Conservation (phyloP, 129 eudicot genomes). For the Centrapalus pauciflorus region DNA sequence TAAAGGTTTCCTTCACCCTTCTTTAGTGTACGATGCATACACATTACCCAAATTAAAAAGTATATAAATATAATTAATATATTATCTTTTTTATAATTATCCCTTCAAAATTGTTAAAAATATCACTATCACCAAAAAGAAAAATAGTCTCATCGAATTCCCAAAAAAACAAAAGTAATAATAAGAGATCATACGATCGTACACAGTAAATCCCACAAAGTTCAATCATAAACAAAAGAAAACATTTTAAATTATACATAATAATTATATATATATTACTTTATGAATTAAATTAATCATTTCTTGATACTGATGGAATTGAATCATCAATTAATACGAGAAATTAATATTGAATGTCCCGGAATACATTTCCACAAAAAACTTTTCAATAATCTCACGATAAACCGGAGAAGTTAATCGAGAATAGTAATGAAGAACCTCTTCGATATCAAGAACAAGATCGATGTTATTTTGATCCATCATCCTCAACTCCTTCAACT, state of each 20-base stretch:
- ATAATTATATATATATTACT: constrained; percentile 8
- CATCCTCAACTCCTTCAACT: constrained; percentile 42
- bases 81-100: no score
- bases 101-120: background rate
- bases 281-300: background rate
- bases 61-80: no score
- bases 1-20: no score
- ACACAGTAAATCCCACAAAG: background rate
- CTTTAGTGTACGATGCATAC: no score
- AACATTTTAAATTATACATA: constrained; percentile 13
- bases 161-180: background rate
- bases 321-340: constrained; percentile 10
- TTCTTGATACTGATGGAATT: constrained; percentile 4
- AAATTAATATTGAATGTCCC: constrained; percentile 25
- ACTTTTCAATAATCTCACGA: constrained; percentile 45
- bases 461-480: constrained; percentile 38
- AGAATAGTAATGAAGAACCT: constrained; percentile 51
- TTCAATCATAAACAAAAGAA: constrained; percentile 12
- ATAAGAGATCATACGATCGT: no score
- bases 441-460: constrained; percentile 47
- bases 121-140: constrained; percentile 7
- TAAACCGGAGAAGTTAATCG: constrained; percentile 52
- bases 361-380: constrained; percentile 36
- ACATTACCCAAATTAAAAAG: no score
- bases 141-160: constrained; percentile 15